Base-by-base conservation (phyloP, 2,329 filamentous ascomycete genomes). In the Calonectria naviculata region DNA sequence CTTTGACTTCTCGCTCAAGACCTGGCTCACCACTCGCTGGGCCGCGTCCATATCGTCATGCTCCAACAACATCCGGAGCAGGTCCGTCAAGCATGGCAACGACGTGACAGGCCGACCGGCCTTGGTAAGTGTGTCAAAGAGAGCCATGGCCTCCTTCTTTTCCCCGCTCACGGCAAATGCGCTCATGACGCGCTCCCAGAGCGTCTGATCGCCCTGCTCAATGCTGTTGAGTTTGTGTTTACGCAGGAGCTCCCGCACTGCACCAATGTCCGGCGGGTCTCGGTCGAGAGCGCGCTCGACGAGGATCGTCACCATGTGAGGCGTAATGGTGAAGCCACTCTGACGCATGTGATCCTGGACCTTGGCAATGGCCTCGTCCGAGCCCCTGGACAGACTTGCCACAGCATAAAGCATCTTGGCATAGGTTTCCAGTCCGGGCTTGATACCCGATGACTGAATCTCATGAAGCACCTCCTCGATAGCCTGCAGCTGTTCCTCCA, bases 281-380 rank as follows among this genome's bases (percentile, higher is more conserved):
- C 86, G 87, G 10, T 85, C 78, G 79, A 95, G 93, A 79, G 92
- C 92, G 79, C 93, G 87, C 54, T 92, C 89, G 54, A 93, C 85
- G 24, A 97, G 88, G 77, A 92, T 93, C 28, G 93, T 95, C 84
- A 93, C 93, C 78, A 95, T 93, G 75, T 94, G 89, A 1, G 90
- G 82, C 5, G 89, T 89, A 2, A 90, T 86, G 58, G 86, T 80
- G 49, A 92, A 78, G 24, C 88, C 87, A 28, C 85, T 83, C 7
- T 78, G 75, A 62, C 84, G 83, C 87, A 97, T 93, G 80, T 93
- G 89, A 1, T 85, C 82, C 49, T 95, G 86, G 9, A 96, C 86
- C 2, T 87, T 86, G 52, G 88, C 87, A 17, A 93, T 88, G 67
- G 90, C 89, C 2, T 82, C 80, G 47, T 84, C 84, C 28, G 85